Evolutionary conservation across 495 filamentous ascomycete genomes (phyloP), one percentile per base, ranked within the genome.

Genomic region (Penicillium desertorum): DNA sequence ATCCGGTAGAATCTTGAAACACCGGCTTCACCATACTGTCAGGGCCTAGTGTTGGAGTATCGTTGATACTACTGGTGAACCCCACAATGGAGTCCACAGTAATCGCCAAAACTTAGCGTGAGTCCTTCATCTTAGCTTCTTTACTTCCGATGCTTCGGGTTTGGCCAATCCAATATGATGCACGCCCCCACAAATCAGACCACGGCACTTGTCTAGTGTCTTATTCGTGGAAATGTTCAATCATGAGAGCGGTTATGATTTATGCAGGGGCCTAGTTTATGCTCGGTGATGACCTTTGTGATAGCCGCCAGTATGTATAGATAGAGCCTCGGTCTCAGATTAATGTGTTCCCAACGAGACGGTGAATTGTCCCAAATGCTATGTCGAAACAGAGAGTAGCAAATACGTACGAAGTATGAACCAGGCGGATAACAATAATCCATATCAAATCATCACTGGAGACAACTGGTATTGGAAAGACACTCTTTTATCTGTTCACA

Each of bases 21-120:
- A 6, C 7, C 46, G 17, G 27, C 17, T 34, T 48, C 17, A 10
- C 29, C 10, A 12, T 12, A 9, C 25, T 49, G 29, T 8, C 2
- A 48, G 29, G 23, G 41, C 9, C 25, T n/a, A 36, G 29, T 11
- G 17, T 37, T 42, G 6, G n/a, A 17, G 59, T 36, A 65, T 61
- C 59, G 52, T 62, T 58, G 58, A 48, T 36, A 36, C 47, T 23
- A 32, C 25, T 58, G 57, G 49, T 57, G 41, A 51, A 50, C 61
- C 62, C 63, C 60, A 59, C 58, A 61, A 32, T 51, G 49, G 2
- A 63, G 67, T 69, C 55, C 60, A 59, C 62, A 61, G 36, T 56
- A 50, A 54, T 62, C 61, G 66, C 56, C 54, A 51, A 61, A 51
- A 50, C 59, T 36, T 47, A 23, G 14, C 20, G 34, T 51, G 46